These are phyloP conservation scores for Lecanicillium sp. DNA, from an alignment of 2,329 filamentous ascomycete genomes.

Conservation along the genomic window DNA sequence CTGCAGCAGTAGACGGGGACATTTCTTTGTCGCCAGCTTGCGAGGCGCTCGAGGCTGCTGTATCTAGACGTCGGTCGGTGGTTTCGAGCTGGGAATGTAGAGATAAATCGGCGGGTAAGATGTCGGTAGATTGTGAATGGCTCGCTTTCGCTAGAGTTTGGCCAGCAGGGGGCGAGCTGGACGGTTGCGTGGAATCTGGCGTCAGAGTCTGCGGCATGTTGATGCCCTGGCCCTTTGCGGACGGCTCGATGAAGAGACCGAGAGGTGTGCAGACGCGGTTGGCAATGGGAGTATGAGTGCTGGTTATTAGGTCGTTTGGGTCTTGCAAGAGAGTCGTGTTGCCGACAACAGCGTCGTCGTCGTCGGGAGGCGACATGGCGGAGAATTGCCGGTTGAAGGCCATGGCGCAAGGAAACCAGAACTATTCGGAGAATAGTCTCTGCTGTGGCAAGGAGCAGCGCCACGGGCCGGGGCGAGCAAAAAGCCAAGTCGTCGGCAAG, in stretches of 20 bases:
- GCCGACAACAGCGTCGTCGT: too few species aligned
- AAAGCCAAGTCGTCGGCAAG: too few species aligned
- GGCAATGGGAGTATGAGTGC: constrained; percentile 9
- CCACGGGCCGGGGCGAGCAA: too few species aligned
- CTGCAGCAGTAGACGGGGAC: neutral
- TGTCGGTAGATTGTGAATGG: too few species aligned
- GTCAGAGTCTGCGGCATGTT: constrained; percentile 7
- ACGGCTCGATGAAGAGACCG: constrained; percentile 11
- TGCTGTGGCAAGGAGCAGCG: too few species aligned
- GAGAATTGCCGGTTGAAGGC: too few species aligned
- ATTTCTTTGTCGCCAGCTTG: neutral
- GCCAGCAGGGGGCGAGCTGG: constrained; percentile 3
- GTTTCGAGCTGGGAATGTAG: too few species aligned
- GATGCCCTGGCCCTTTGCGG: constrained; percentile 3
- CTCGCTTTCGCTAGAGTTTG: too few species aligned
- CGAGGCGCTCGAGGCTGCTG: neutral
- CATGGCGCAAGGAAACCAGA: too few species aligned
- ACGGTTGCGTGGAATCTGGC: constrained; percentile 4
- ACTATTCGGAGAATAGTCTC: too few species aligned
- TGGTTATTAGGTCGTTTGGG: neutral
- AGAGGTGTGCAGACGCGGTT: constrained; percentile 14
- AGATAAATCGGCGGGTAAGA: too few species aligned
- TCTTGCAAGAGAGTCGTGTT: neutral
- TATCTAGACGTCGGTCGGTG: neutral
- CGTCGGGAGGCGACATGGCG: too few species aligned